phyloP scores from a whole-genome alignment of 148 eudicot genomes.

The Camellia japonica region DNA sequence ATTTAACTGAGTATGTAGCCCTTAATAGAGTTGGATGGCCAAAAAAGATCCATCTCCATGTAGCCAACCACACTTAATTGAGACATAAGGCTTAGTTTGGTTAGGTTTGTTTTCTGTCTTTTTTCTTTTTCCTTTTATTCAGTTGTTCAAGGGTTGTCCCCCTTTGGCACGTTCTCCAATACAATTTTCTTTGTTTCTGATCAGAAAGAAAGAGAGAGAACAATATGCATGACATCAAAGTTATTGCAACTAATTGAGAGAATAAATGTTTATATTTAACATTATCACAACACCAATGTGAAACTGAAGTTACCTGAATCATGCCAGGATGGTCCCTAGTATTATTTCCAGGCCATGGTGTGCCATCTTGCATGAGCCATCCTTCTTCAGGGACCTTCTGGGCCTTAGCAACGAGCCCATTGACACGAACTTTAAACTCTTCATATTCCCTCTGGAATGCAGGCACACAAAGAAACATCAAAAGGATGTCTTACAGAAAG shows the following conservation, averaged over 20 bases:
- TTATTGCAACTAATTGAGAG: not conserved
- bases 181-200: too few species aligned
- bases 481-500: not conserved
- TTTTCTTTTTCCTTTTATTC: too few species aligned
- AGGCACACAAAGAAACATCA: not conserved
- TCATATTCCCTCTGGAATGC: slow-evolving; percentile 68
- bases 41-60: too few species aligned
- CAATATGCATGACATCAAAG: not conserved
- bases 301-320: slow-evolving; percentile 55
- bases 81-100: too few species aligned
- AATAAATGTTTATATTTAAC: not conserved
- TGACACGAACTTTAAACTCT: slow-evolving; percentile 68
- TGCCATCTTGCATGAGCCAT: slow-evolving; percentile 75
- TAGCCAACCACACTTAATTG: too few species aligned
- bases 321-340: slow-evolving; percentile 76
- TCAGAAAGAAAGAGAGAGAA: too few species aligned
- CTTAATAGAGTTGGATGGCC: too few species aligned
- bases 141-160: too few species aligned
- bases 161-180: too few species aligned
- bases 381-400: slow-evolving; percentile 72
- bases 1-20: too few species aligned
- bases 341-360: slow-evolving; percentile 75
- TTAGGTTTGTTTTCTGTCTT: too few species aligned
- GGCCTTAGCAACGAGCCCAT: slow-evolving; percentile 60
- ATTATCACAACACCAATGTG: not conserved